phyloP scores from a whole-genome alignment of 1,139 yeast species.

The Lodderomyces metapsilosis region DNA sequence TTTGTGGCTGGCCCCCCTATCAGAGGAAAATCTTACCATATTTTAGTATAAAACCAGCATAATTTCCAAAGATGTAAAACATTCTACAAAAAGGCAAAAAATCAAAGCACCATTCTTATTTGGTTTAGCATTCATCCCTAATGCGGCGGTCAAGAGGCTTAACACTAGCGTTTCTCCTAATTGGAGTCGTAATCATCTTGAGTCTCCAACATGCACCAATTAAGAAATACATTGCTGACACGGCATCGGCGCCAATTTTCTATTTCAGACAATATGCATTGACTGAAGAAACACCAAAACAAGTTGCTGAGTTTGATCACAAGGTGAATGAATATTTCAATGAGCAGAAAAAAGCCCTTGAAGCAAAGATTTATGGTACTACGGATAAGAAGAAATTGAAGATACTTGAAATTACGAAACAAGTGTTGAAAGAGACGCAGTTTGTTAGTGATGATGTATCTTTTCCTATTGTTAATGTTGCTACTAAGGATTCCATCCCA shows the following conservation, averaged over 20 bases:
- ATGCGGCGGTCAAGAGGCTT: constrained; percentile 21
- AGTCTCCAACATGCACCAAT: constrained; percentile 8
- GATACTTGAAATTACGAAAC: not conserved
- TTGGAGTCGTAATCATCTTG: constrained; percentile 19
- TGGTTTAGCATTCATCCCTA: not conserved
- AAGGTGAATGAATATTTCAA: not conserved
- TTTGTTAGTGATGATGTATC: not conserved
- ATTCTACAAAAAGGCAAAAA: not conserved
- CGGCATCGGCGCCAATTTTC: constrained; percentile 7
- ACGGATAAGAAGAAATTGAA: not conserved
- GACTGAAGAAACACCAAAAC: not conserved
- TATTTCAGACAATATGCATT: not conserved
- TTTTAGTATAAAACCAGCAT: too few species aligned
- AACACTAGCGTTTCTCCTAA: constrained; percentile 14
- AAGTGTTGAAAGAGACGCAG: not conserved
- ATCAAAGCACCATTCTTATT: not conserved
- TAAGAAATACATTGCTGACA: constrained; percentile 8
- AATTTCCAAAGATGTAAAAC: too few species aligned
- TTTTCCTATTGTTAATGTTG: constrained; percentile 2
- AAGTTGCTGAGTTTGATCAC: not conserved
- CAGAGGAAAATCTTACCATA: too few species aligned
- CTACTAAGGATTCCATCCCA: constrained; percentile 10
- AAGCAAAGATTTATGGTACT: not conserved
- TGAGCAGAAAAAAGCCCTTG: not conserved
- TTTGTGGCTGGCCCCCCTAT: too few species aligned